Percentiles rank a stretch among this genome's conserved stretches.
These are phyloP conservation scores for Didymella sp. DNA, from an alignment of 2,329 filamentous ascomycete genomes.

Conservation along the genomic window DNA sequence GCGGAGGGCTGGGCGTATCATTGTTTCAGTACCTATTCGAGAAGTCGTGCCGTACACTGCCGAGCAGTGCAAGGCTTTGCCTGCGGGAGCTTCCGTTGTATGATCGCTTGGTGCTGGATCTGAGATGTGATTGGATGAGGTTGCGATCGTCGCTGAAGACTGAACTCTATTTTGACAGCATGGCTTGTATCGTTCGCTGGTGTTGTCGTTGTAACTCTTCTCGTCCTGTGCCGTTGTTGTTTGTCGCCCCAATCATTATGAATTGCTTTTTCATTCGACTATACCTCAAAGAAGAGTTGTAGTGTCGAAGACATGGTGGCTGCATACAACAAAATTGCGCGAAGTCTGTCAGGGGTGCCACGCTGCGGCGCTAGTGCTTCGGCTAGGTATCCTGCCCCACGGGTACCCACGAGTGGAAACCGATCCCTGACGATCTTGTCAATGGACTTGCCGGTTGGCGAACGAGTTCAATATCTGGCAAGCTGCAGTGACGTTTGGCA, in stretches of 20 bases:
- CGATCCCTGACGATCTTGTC: neutral
- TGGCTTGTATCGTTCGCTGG: neutral
- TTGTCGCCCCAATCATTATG: too few species aligned
- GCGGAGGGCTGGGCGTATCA: neutral
- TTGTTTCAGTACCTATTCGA: constrained; percentile 2
- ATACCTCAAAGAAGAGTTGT: neutral
- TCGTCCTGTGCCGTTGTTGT: neutral
- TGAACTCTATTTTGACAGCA: neutral
- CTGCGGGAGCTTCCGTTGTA: constrained; percentile 1
- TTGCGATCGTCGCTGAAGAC: neutral
- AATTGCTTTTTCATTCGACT: neutral
- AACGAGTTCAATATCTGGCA: neutral
- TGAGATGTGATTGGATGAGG: neutral
- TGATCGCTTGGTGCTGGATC: neutral
- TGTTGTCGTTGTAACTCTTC: too few species aligned
- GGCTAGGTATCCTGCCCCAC: neutral
- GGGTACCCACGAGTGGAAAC: neutral
- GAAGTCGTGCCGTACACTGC: neutral
- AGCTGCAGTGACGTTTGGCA: neutral
- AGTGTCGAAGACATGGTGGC: neutral
- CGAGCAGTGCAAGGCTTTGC: neutral
- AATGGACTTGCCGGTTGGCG: neutral
- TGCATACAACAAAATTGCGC: neutral
- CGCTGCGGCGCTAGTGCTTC: neutral
- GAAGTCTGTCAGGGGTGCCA: neutral